A percentile compares a stretch with the other conserved stretches of the same genome.
Evolutionary conservation across 305 asterid genomes (phyloP).

Genomic region (Fraxinus sp.): DNA sequence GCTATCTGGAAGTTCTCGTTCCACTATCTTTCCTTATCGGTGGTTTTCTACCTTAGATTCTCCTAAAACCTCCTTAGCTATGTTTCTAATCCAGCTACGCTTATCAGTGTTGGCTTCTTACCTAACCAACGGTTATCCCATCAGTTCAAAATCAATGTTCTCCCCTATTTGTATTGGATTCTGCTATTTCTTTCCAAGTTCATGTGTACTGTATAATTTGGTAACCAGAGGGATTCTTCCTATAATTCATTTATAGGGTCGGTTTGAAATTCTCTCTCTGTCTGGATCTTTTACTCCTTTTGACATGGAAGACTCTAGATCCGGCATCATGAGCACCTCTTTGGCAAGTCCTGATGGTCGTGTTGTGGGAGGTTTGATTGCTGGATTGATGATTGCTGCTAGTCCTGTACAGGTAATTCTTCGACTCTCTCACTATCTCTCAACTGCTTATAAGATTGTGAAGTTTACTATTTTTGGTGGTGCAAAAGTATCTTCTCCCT

Average conservation of each 20-base stretch:
- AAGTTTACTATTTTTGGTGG: too few species aligned
- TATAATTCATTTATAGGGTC: conserved; percentile 46
- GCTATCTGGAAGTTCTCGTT: not conserved
- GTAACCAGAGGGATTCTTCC: conserved; percentile 10
- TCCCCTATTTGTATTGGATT: not conserved
- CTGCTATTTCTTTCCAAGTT: not conserved
- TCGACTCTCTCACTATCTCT: not conserved
- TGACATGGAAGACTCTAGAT: conserved; percentile 58
- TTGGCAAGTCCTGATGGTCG: conserved; percentile 82
- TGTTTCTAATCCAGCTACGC: not conserved
- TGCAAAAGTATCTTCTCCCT: too few species aligned
- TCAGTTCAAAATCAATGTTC: not conserved
- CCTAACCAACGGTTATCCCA: not conserved
- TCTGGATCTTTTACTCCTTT: conserved; percentile 75
- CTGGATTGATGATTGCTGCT: conserved; percentile 70
- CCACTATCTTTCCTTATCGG: not conserved
- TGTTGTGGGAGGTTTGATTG: conserved; percentile 71
- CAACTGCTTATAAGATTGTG: not conserved
- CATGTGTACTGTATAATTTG: not conserved
- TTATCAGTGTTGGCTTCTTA: not conserved
- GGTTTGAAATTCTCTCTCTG: conserved; percentile 70
- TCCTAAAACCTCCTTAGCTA: not conserved
- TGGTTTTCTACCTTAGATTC: not conserved
- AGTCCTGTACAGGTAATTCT: conserved; percentile 59
- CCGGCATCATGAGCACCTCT: conserved; percentile 67